phyloP scores from a whole-genome alignment of 345 rosid genomes.

The Raphanus raphanistrum region DNA sequence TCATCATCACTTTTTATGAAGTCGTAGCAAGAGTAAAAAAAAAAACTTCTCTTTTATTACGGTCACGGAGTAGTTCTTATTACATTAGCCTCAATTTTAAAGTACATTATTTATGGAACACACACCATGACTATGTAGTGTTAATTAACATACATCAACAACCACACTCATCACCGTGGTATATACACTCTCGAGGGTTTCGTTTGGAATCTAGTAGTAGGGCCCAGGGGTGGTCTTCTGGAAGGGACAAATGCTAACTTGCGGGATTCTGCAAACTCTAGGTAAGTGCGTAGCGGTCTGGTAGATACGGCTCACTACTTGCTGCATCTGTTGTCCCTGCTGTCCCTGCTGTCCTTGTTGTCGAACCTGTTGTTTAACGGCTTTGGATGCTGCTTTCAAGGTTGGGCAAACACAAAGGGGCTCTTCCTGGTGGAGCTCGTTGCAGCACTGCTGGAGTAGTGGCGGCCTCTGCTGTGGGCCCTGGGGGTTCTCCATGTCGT shows the following conservation, averaged over 20 bases:
- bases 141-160: conserved; percentile 21
- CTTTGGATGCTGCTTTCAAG: conserved; percentile 21
- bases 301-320: background rate
- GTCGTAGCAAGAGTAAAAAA: background rate
- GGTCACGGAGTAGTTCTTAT: background rate
- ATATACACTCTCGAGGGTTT: background rate
- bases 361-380: background rate
- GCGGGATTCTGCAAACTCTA: conserved; percentile 9
- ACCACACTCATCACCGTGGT: background rate
- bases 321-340: background rate
- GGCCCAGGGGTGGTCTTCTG: background rate
- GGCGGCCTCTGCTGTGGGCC: background rate
- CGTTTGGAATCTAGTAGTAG: conserved; percentile 7
- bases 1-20: background rate
- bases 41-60: conserved; percentile 2
- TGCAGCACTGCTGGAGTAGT: conserved; percentile 26
- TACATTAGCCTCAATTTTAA: conserved; percentile 20
- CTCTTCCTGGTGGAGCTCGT: conserved; percentile 20
- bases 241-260: conserved; percentile 32
- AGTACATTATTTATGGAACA: background rate
- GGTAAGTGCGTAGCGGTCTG: conserved; percentile 22
- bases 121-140: conserved; percentile 4
- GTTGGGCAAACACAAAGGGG: conserved; percentile 25
- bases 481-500: background rate
- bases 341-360: background rate